Conservation (phyloP, 306 rosid species). For the Rosa lucieae region DNA sequence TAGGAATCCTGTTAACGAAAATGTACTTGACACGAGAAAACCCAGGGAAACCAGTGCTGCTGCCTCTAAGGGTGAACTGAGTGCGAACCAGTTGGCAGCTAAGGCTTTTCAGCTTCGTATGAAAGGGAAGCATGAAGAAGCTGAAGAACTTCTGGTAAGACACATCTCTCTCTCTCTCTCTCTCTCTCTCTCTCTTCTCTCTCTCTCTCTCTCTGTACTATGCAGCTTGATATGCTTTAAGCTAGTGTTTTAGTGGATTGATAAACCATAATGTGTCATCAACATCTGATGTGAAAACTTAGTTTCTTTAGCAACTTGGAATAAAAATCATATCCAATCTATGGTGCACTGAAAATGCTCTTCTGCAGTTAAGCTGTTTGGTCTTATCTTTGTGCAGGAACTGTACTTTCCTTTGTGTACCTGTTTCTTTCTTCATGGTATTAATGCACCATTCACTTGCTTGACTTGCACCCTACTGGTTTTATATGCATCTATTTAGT, state of each 20-base stretch:
- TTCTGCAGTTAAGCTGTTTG: not conserved
- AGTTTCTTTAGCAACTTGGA: not conserved
- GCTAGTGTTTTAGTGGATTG: not conserved
- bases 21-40: slow-evolving; percentile 32
- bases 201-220: too few relatives aligned
- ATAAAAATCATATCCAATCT: not conserved
- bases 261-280: not conserved
- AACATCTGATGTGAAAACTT: not conserved
- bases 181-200: too few relatives aligned
- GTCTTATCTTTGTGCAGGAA: not conserved
- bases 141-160: slow-evolving; percentile 73
- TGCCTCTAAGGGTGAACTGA: slow-evolving; percentile 45
- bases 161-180: not conserved
- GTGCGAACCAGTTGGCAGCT: slow-evolving; percentile 96
- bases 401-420: not conserved
- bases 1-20: slow-evolving; percentile 38
- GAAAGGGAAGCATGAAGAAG: slow-evolving; percentile 93
- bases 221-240: not conserved
- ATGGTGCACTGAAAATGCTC: not conserved
- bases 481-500: not conserved
- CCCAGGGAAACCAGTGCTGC: slow-evolving; percentile 32
- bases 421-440: too few relatives aligned
- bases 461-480: slow-evolving; percentile 4
- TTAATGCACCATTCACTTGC: not conserved
- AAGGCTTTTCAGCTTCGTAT: slow-evolving; percentile 89